Conservation (phyloP, 345 rosid genomes). For the Lagerstroemia speciosa region DNA sequence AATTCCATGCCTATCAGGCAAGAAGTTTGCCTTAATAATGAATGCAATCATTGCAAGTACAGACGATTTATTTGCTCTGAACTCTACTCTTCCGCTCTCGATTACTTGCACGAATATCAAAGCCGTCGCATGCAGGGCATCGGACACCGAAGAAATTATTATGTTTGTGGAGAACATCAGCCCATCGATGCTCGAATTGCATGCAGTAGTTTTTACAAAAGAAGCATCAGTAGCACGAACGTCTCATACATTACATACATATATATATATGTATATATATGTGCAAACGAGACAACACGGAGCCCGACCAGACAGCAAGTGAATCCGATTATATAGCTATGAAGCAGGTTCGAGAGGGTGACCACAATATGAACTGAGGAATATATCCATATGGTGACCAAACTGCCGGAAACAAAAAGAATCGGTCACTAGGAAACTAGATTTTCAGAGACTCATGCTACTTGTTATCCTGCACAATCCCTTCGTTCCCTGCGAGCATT, state of each 20-base stretch:
- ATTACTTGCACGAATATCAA: neutral
- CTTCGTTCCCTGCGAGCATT: slow-evolving; percentile 24
- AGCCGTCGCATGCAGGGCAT: neutral
- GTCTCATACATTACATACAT: no score
- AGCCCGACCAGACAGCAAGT: neutral
- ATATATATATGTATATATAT: no score
- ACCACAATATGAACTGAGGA: neutral
- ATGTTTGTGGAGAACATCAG: no score
- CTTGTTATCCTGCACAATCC: slow-evolving; percentile 8
- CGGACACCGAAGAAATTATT: neutral
- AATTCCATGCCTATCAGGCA: no score
- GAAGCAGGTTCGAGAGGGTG: neutral
- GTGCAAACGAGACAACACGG: neutral
- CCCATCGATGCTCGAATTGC: no score
- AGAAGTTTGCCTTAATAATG: neutral
- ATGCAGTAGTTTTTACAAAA: neutral
- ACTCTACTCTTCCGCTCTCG: neutral
- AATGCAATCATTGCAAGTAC: neutral
- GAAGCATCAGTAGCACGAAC: no score
- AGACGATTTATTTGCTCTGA: neutral
- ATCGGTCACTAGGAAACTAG: neutral
- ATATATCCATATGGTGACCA: neutral
- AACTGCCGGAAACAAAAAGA: neutral
- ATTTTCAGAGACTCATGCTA: neutral
- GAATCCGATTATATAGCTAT: neutral